Evolutionary conservation across 257 asterid genomes (phyloP), one percentile per base, ranked within the genome.

Genomic region (Perilla frutescens): DNA sequence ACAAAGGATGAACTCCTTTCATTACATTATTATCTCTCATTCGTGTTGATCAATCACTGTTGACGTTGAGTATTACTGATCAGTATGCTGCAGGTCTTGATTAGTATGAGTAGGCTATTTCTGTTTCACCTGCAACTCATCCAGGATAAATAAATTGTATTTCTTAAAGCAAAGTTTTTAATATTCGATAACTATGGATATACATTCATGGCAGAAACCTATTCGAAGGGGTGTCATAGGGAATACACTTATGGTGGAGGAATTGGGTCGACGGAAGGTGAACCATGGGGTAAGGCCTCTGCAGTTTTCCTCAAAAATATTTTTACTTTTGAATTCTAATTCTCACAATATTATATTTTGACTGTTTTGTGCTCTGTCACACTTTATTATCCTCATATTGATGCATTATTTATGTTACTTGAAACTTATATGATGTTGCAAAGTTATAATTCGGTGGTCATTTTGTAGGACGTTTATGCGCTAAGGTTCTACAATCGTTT

Each of bases 201-300:
- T 70, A 13, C 61, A 13, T 64, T 74, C 74, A 12, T 70, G 85
- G 84, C 91, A 95, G 99, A 92, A 90, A 85, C 98, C 98, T 53
- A 90, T 95, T 49, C 88, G 96, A 76, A 90, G 96, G 83, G 99
- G 99, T 75, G 92, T 68, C 66, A 80, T 90, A 50, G 93, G 97
- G 66, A 90, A 79, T 77, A 83, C 97, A 34, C 90, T 92, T 77
- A 89, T 95, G 96, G 92, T 95, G 80, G 98, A 92, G 83, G 99
- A 92, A 79, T 70, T 76, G 55, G 99, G 99, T 44, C 91, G 90
- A 26, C 90, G 96, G 77, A 95, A 85, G 80, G 82, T 95, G 84
- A 83, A 87, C 84, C 77, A 76, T 69, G 83, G 84, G 64, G 99
- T 92, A 88, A 87, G 97, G 51, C 72, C 68, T 79, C 75, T 70